Percentiles rank a stretch among this genome's conserved stretches.
These are phyloP conservation scores for Backusella sp. DNA, from an alignment of 192 early-diverging fungal species.

Conservation along the genomic window DNA sequence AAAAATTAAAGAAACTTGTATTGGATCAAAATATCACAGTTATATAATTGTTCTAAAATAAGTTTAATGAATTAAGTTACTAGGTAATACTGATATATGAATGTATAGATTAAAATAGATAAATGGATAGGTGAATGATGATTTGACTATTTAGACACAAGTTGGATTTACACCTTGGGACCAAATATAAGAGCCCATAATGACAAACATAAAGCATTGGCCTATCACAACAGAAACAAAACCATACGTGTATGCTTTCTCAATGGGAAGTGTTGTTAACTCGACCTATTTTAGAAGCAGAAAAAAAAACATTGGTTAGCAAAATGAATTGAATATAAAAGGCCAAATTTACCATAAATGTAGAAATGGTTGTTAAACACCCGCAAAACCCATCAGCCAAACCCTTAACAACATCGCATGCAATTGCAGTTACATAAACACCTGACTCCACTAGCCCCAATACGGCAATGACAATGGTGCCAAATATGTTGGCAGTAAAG, in stretches of 20 bases:
- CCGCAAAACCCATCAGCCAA: conserved; percentile 56
- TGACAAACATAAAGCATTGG: conserved; percentile 38
- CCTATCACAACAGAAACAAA: conserved; percentile 31
- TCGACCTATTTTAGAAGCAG: conserved; percentile 23
- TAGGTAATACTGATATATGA: not conserved
- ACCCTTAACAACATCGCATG: conserved; percentile 39
- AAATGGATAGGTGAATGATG: not conserved
- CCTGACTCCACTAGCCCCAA: conserved; percentile 42
- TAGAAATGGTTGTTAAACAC: conserved; percentile 26
- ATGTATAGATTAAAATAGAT: not conserved
- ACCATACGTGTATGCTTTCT: conserved; percentile 36
- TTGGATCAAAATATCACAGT: too few species aligned
- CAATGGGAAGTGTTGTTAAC: conserved; percentile 27
- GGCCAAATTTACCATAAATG: conserved; percentile 10
- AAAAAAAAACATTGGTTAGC: not conserved
- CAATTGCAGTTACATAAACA: conserved; percentile 12
- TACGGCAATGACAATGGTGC: conserved; percentile 42
- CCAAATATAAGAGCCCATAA: conserved; percentile 46
- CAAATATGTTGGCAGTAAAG: conserved; percentile 48
- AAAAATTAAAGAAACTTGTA: too few species aligned
- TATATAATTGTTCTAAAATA: too few species aligned
- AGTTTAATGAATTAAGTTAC: too few species aligned
- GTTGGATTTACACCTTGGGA: conserved; percentile 23
- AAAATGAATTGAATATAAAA: not conserved
- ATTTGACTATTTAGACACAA: not conserved